Conservation (phyloP, 169 alveolate species). For the Cryptosporidium baileyi region DNA sequence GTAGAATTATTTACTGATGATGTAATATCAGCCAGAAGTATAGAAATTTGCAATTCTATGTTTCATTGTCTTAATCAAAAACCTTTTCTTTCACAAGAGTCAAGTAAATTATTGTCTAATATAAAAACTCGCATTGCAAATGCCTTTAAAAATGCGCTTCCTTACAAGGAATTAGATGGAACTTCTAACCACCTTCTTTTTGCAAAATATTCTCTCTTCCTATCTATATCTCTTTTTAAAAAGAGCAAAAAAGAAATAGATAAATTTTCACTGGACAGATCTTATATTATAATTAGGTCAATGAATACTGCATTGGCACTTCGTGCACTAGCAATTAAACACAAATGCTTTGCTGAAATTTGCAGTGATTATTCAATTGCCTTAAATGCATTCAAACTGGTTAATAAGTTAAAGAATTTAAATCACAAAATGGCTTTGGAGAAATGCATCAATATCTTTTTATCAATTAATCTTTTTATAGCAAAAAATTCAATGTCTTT, state of each 20-base stretch:
- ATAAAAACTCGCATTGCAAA: background rate
- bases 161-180: background rate
- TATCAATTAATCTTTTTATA: background rate
- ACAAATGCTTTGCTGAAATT: background rate
- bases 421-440: background rate
- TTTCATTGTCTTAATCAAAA: background rate
- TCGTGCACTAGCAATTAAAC: background rate
- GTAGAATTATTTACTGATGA: background rate
- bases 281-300: background rate
- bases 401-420: background rate
- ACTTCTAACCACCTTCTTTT: background rate
- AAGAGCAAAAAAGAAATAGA: background rate
- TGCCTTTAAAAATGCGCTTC: background rate
- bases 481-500: background rate
- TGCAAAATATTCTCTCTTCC: background rate
- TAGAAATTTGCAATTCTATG: background rate
- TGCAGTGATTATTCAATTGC: background rate
- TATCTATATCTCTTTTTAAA: background rate
- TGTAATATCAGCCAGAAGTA: background rate
- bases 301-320: background rate
- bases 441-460: background rate
- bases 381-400: background rate
- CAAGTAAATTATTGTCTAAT: background rate
- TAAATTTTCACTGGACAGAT: background rate
- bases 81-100: background rate